phyloP scores from a whole-genome alignment of 2,329 filamentous ascomycete species.

The Aspergillus cejpii region DNA sequence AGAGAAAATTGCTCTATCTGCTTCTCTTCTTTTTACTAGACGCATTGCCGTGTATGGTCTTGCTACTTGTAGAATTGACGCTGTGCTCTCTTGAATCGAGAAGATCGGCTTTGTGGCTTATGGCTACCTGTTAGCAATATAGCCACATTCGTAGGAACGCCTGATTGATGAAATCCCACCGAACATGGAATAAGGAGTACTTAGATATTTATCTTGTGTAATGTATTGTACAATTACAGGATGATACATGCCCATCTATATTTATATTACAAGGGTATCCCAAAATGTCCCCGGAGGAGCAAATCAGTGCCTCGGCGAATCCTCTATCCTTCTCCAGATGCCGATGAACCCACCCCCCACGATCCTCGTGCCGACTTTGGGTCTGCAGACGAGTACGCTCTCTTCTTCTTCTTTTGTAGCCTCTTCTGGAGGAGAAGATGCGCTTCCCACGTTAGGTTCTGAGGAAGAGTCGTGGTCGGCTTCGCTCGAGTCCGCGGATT shows the following conservation, averaged over 20 bases:
- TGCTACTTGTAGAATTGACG: not conserved
- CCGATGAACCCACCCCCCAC: slow-evolving; percentile 49
- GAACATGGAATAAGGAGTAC: no score
- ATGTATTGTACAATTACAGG: no score
- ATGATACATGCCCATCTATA: not conserved
- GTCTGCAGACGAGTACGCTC: slow-evolving; percentile 47
- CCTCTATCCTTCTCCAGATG: slow-evolving; percentile 43
- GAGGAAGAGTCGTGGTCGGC: slow-evolving; percentile 5
- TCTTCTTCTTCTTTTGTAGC: slow-evolving; percentile 23
- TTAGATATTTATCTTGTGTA: no score
- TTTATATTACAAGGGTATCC: slow-evolving; percentile 5
- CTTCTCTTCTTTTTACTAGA: slow-evolving; percentile 9
- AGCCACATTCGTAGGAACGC: no score
- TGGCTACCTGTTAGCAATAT: not conserved
- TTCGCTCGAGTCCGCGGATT: slow-evolving; percentile 15
- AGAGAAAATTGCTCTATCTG: slow-evolving; percentile 7
- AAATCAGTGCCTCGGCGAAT: slow-evolving; percentile 14
- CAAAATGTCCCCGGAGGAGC: not conserved
- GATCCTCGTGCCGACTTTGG: slow-evolving; percentile 45
- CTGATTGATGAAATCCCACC: no score
- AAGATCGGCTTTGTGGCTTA: not conserved
- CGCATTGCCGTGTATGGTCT: slow-evolving; percentile 9
- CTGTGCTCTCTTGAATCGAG: not conserved
- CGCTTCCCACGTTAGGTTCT: slow-evolving; percentile 12
- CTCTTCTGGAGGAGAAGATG: slow-evolving; percentile 9